phyloP scores from a whole-genome alignment of 441 rosid genomes.

The Syzygium syzygioides region DNA sequence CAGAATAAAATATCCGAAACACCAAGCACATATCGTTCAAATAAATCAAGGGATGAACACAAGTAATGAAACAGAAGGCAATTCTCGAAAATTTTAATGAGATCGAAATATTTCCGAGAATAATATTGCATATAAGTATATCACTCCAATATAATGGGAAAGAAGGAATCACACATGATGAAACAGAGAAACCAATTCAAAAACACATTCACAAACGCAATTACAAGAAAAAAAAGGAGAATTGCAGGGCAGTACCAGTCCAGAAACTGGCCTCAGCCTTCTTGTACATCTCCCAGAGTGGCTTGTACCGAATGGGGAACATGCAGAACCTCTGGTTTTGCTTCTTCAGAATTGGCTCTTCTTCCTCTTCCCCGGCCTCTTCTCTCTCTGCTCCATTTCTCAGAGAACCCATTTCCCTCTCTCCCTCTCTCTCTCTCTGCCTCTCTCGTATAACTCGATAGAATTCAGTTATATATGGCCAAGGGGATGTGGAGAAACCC shows the following conservation, averaged over 20 bases:
- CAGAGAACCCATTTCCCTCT: slow-evolving; percentile 41
- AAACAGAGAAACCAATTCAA: not conserved
- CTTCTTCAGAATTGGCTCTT: slow-evolving; percentile 59
- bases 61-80: not conserved
- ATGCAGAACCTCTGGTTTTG: slow-evolving; percentile 85
- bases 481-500: slow-evolving; percentile 16
- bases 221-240: not conserved
- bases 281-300: slow-evolving; percentile 93
- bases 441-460: not conserved
- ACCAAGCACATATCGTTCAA: not conserved
- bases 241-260: slow-evolving; percentile 49
- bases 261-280: slow-evolving; percentile 93
- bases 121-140: not conserved
- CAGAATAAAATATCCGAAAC: not conserved
- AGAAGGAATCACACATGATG: not conserved
- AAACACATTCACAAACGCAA: not conserved
- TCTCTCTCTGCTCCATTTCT: slow-evolving; percentile 19
- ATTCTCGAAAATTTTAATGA: not conserved
- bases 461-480: not conserved
- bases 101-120: not conserved
- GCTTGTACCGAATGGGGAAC: slow-evolving; percentile 72
- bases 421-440: accelerated
- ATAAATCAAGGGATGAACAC: not conserved
- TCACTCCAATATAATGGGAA: not conserved
- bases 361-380: slow-evolving; percentile 11